A percentile compares a stretch with the other conserved stretches of the same genome.
Conservation (phyloP, 768 basidiomycete species). For the Leccinum uliginosum region DNA sequence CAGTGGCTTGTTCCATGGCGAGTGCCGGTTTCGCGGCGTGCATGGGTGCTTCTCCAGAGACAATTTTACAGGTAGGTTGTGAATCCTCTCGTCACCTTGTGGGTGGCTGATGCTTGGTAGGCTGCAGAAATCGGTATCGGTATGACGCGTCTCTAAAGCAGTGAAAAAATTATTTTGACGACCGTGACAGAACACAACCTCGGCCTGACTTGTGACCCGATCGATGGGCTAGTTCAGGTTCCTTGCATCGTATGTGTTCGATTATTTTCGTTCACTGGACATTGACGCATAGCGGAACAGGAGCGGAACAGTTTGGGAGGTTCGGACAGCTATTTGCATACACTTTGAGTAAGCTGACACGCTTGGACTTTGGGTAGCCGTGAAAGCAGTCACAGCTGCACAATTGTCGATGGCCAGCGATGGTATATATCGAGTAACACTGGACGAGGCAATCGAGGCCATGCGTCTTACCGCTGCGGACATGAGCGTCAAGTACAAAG, state of each 20-base stretch:
- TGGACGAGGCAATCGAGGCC: constrained; percentile 95
- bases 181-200: constrained; percentile 66
- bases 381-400: constrained; percentile 90
- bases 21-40: constrained; percentile 91
- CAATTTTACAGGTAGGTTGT: constrained; percentile 60
- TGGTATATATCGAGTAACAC: constrained; percentile 78
- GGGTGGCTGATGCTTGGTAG: constrained; percentile 22
- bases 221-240: constrained; percentile 89
- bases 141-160: constrained; percentile 26
- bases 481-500: constrained; percentile 95
- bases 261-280: neutral
- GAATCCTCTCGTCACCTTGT: neutral
- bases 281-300: constrained; percentile 30
- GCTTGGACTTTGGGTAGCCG: constrained; percentile 45
- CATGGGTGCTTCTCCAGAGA: constrained; percentile 87
- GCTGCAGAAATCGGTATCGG: constrained; percentile 92
- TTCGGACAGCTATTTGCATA: constrained; percentile 25
- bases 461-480: constrained; percentile 91
- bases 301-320: constrained; percentile 86
- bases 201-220: constrained; percentile 91
- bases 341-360: constrained; percentile 1
- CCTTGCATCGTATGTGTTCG: constrained; percentile 74
- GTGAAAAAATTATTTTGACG: constrained; percentile 2
- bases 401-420: constrained; percentile 92
- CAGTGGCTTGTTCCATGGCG: constrained; percentile 95